Percentiles rank a stretch among this genome's conserved stretches.
Conservation (phyloP, 371 early-diverging fungal species). For the Mortierella sp. region DNA sequence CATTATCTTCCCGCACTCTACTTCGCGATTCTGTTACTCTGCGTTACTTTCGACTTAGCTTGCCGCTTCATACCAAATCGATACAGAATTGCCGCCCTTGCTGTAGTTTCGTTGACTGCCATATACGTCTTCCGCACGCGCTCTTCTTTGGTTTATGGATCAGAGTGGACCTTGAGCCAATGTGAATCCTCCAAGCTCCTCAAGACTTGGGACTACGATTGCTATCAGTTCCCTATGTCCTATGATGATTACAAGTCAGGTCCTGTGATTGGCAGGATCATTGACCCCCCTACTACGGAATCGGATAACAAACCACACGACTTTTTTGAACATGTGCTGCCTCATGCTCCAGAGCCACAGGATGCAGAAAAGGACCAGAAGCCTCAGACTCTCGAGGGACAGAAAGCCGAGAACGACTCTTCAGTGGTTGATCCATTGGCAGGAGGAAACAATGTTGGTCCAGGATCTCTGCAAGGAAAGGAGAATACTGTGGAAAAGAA, state of each 20-base stretch:
- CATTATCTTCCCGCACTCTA: constrained; percentile 97
- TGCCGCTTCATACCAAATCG: constrained; percentile 70
- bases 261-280: constrained; percentile 10
- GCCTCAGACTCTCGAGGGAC: background rate
- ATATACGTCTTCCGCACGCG: constrained; percentile 71
- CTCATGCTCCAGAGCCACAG: constrained; percentile 15
- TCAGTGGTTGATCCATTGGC: background rate
- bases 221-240: constrained; percentile 49
- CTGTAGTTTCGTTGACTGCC: constrained; percentile 60
- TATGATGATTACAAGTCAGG: constrained; percentile 6
- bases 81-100: constrained; percentile 65
- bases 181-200: constrained; percentile 85
- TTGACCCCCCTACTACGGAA: constrained; percentile 5
- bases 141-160: constrained; percentile 88
- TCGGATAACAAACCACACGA: constrained; percentile 32
- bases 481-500: background rate
- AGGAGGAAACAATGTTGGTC: constrained; percentile 2
- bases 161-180: constrained; percentile 77
- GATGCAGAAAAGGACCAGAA: background rate
- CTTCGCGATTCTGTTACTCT: constrained; percentile 81
- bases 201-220: constrained; percentile 88
- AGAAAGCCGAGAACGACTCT: background rate
- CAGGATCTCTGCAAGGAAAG: background rate
- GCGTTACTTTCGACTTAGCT: constrained; percentile 80
- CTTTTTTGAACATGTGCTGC: constrained; percentile 29